Evolutionary conservation across 805 yeast species (phyloP).

Genomic region (Ogataea trehalophila): DNA sequence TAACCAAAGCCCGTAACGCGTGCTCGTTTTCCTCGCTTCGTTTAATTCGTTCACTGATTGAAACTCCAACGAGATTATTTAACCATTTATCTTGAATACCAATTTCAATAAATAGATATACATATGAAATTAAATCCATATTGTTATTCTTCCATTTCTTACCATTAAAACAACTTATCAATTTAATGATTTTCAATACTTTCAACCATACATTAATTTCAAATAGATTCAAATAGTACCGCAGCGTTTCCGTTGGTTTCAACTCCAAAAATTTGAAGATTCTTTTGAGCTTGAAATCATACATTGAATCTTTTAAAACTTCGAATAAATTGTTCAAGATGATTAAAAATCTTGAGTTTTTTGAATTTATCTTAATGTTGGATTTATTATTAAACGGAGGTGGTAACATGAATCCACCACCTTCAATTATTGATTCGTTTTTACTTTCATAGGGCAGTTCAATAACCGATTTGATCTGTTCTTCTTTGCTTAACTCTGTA

Average conservation of each 20-base stretch:
- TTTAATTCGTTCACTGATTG: too few species aligned
- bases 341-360: slow-evolving; percentile 39
- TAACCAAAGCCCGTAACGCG: too few species aligned
- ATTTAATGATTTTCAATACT: slow-evolving; percentile 67
- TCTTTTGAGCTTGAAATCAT: slow-evolving; percentile 67
- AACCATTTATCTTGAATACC: slow-evolving; percentile 84
- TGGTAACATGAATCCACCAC: too few species aligned
- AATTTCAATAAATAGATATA: slow-evolving; percentile 69
- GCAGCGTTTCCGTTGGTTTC: slow-evolving; percentile 58
- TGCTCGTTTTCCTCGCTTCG: too few species aligned
- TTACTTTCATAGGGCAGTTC: slow-evolving; percentile 7
- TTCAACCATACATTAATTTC: slow-evolving; percentile 63
- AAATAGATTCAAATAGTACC: slow-evolving; percentile 54
- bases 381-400: slow-evolving; percentile 28
- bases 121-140: slow-evolving; percentile 89
- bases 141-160: slow-evolving; percentile 90
- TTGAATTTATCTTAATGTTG: slow-evolving; percentile 16
- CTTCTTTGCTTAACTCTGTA: slow-evolving; percentile 7
- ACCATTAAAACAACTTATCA: slow-evolving; percentile 84
- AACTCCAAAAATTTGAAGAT: slow-evolving; percentile 56
- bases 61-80: slow-evolving; percentile 45
- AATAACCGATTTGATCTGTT: slow-evolving; percentile 14
- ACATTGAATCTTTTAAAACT: slow-evolving; percentile 50
- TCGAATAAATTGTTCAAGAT: slow-evolving; percentile 48
- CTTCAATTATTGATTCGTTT: slow-evolving; percentile 15